Conservation (phyloP, 2,329 filamentous ascomycete genomes). For the Calonectria pseudoreteaudii region DNA sequence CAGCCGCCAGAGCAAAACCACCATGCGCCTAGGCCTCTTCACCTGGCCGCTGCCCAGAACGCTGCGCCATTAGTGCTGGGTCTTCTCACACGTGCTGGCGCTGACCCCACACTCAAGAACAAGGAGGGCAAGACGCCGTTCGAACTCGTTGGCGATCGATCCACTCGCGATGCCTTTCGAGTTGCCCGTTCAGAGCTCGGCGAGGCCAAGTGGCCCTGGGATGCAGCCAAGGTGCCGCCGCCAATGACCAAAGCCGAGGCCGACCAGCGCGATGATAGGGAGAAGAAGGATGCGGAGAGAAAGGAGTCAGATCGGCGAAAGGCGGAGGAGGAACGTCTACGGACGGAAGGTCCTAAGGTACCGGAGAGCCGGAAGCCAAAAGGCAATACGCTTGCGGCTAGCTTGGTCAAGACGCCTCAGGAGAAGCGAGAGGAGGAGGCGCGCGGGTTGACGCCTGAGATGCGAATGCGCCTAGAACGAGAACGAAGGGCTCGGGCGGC, state of each 20-base stretch:
- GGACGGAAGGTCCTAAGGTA: conserved; percentile 72
- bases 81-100: conserved; percentile 78
- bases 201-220: conserved; percentile 83
- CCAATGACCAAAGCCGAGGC: conserved; percentile 78
- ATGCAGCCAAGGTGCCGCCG: conserved; percentile 77
- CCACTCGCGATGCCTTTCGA: conserved; percentile 91
- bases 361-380: conserved; percentile 61
- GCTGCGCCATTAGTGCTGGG: conserved; percentile 81
- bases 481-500: conserved; percentile 92
- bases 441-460: conserved; percentile 88
- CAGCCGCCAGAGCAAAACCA: conserved; percentile 77
- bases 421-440: conserved; percentile 87
- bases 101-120: conserved; percentile 79
- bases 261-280: conserved; percentile 75
- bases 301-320: conserved; percentile 78
- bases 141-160: conserved; percentile 85
- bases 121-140: conserved; percentile 86
- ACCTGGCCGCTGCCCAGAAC: conserved; percentile 87
- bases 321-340: conserved; percentile 79
- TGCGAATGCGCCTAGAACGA: conserved; percentile 84
- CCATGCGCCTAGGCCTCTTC: conserved; percentile 85
- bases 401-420: conserved; percentile 77
- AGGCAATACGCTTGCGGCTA: conserved; percentile 64
- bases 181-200: conserved; percentile 86
- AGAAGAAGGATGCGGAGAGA: conserved; percentile 75